Evolutionary conservation across 805 yeast species (phyloP).

Genomic region (Tetrapisispora nanseiensis): DNA sequence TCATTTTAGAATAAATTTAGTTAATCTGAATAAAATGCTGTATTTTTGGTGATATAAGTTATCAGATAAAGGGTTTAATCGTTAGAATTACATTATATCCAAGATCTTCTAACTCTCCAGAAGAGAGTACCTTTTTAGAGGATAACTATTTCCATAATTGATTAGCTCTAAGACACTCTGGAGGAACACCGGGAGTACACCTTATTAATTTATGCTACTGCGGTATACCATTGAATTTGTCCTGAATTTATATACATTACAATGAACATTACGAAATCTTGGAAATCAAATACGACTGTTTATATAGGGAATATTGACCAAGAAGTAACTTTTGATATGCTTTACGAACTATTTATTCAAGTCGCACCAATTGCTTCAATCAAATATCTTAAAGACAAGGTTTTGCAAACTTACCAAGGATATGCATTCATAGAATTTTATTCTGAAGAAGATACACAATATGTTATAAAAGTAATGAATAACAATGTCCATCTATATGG

Average conservation of each 20-base stretch:
- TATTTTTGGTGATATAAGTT: no score
- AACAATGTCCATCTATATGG: conserved; percentile 50
- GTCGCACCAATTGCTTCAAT: conserved; percentile 68
- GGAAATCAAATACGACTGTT: conserved; percentile 18
- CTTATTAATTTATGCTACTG: no score
- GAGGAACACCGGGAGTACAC: no score
- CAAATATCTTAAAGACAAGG: conserved; percentile 70
- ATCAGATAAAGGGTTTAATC: background rate
- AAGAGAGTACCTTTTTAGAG: no score
- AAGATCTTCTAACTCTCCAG: no score
- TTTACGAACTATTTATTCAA: conserved; percentile 79
- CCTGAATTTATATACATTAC: no score
- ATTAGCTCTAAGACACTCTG: no score
- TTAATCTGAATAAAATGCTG: no score
- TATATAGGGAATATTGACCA: conserved; percentile 80
- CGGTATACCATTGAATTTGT: no score
- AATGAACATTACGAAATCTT: background rate
- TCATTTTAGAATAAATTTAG: no score
- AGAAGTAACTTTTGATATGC: conserved; percentile 55
- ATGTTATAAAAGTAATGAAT: conserved; percentile 49
- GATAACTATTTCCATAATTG: no score
- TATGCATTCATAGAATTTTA: conserved; percentile 77
- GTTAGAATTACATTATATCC: no score
- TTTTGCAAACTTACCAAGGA: conserved; percentile 66
- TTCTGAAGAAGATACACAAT: conserved; percentile 53